Conservation (phyloP, 2,329 filamentous ascomycete species). For the Aspergillus sojae region DNA sequence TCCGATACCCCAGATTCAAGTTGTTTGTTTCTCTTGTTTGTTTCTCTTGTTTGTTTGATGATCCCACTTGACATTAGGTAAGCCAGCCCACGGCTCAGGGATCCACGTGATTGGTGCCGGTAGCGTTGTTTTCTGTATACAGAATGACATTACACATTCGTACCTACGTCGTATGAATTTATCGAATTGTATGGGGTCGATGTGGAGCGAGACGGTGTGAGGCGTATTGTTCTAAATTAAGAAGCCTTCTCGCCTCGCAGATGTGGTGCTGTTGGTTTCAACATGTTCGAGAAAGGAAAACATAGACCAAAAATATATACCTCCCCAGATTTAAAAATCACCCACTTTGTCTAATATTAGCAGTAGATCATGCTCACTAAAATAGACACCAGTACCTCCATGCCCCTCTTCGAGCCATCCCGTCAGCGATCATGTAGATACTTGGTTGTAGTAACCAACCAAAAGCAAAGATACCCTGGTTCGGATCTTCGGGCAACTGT, state of each 20-base stretch:
- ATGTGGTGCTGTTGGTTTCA: background rate
- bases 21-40: constrained; percentile 9
- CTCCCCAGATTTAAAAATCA: background rate
- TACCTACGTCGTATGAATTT: background rate
- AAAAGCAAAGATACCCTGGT: too few relatives aligned
- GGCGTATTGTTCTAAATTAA: background rate
- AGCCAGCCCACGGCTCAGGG: background rate
- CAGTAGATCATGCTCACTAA: background rate
- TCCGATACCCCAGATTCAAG: background rate
- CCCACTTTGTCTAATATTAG: background rate
- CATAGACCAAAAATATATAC: background rate
- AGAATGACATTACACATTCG: background rate
- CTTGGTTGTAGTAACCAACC: background rate
- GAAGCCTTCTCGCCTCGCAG: background rate
- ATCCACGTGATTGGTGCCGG: background rate
- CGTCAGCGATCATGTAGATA: background rate
- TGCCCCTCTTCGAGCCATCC: background rate
- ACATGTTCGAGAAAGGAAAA: background rate
- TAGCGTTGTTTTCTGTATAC: background rate
- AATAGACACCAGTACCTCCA: background rate
- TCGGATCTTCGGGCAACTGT: background rate
- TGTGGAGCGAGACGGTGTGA: background rate
- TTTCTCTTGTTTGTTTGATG: constrained; percentile 6
- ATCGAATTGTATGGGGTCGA: background rate
- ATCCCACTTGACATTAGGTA: background rate